phyloP scores from a whole-genome alignment of 2,329 filamentous ascomycete genomes.

The Dactylellina parvicollis region DNA sequence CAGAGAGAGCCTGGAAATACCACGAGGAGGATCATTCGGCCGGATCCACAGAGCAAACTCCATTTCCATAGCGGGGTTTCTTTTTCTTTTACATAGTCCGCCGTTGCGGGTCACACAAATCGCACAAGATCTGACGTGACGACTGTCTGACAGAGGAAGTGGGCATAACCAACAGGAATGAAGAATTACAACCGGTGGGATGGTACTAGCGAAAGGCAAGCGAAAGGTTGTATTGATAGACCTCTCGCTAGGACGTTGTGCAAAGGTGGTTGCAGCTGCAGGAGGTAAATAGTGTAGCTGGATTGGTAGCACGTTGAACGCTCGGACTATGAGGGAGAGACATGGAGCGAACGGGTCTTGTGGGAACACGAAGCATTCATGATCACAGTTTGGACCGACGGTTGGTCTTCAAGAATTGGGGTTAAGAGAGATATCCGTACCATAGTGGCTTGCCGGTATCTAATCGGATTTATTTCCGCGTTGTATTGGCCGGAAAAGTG shows the following conservation, averaged over 20 bases:
- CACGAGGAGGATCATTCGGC: conserved; percentile 6
- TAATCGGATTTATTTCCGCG: too few relatives aligned
- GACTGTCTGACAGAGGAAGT: conserved; percentile 18
- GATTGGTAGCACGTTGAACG: conserved; percentile 28
- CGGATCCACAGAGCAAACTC: conserved; percentile 7
- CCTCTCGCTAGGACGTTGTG: conserved; percentile 13
- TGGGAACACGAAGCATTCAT: background rate
- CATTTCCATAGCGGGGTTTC: background rate
- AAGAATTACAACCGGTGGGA: conserved; percentile 10
- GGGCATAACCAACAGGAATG: background rate
- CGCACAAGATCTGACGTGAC: conserved; percentile 47
- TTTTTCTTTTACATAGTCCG: background rate
- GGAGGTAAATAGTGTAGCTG: background rate
- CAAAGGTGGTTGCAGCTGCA: conserved; percentile 32
- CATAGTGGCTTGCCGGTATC: too few relatives aligned
- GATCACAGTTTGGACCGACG: too few relatives aligned
- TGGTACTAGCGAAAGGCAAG: conserved; percentile 41
- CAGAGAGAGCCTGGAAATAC: background rate
- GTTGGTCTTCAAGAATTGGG: too few relatives aligned
- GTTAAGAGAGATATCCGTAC: too few relatives aligned
- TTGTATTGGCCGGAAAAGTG: too few relatives aligned
- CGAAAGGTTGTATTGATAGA: conserved; percentile 14
- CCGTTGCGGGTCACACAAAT: conserved; percentile 28
- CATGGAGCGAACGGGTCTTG: background rate
- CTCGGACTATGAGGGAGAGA: conserved; percentile 5